A percentile compares a stretch with the other conserved stretches of the same genome.
These are phyloP conservation scores for Xylariaceae sp. DNA, from an alignment of 2,329 filamentous ascomycete species.

Conservation along the genomic window DNA sequence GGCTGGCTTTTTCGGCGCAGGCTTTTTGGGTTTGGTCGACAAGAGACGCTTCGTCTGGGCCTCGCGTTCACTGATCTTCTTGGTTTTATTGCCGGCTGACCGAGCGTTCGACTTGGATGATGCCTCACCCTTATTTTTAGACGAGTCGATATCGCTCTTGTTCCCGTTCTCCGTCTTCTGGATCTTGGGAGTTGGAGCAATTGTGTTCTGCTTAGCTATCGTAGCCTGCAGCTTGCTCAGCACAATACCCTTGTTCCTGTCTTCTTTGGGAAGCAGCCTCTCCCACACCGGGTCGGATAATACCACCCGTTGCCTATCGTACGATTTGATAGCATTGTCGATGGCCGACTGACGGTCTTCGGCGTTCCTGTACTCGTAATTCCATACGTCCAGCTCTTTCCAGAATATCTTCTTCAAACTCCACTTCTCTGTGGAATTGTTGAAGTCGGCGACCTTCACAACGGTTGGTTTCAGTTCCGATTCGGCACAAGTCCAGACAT, in stretches of 20 bases:
- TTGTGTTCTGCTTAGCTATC: slow-evolving; percentile 50
- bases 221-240: slow-evolving; percentile 57
- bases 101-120: slow-evolving; percentile 49
- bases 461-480: slow-evolving; percentile 51
- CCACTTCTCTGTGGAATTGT: slow-evolving; percentile 46
- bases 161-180: slow-evolving; percentile 46
- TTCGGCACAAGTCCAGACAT: slow-evolving; percentile 46
- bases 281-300: slow-evolving; percentile 56
- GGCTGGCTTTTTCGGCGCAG: slow-evolving; percentile 38
- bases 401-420: slow-evolving; percentile 51
- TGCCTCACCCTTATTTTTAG: slow-evolving; percentile 36
- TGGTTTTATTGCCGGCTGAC: slow-evolving; percentile 46
- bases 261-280: slow-evolving; percentile 50
- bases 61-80: slow-evolving; percentile 50
- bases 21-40: slow-evolving; percentile 38
- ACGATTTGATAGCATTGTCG: slow-evolving; percentile 55
- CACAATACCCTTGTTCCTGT: slow-evolving; percentile 55
- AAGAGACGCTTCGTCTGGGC: slow-evolving; percentile 53
- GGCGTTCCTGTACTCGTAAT: slow-evolving; percentile 49
- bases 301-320: slow-evolving; percentile 53
- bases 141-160: slow-evolving; percentile 37
- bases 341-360: slow-evolving; percentile 55
- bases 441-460: slow-evolving; percentile 53
- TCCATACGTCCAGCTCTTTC: slow-evolving; percentile 61
- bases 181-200: slow-evolving; percentile 43